Base-by-base conservation (phyloP, 257 asterid species). In the Sherardia arvensis region DNA sequence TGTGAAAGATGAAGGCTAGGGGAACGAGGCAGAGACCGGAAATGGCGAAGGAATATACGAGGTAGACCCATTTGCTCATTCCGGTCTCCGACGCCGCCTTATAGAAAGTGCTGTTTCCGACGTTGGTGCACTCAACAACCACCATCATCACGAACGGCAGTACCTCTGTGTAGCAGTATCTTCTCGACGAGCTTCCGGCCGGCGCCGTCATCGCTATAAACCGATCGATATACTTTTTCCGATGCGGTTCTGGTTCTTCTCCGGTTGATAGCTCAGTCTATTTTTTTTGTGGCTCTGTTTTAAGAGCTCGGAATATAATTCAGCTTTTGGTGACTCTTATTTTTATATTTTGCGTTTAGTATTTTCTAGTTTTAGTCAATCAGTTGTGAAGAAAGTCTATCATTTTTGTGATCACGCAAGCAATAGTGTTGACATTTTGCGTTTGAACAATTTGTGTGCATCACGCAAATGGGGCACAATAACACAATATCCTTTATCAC, bases 61-160 rank as follows among this genome's bases (percentile, higher is more conserved):
- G 57, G n/a, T 64, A 74, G 29, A 69, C 74, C 32, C 27, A 21
- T 1, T 53, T 29, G 30, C 69, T 69, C 55, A 47, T 9, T 47
- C 78, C 78, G 33, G 48, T 33, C 9, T 6, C 33, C 3, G 71
- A 45, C 21, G 74, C 74, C 7, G 71, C 74, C 43, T 69, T 74
- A 55, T 54, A 64, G 22, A 65, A 59, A 22, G 54, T 65, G 53
- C 64, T 69, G 43, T 45, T 48, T 23, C 74, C 74, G 10, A 69
- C 68, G 59, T 53, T 43, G 30, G 61, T 23, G 34, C 74, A 69
- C 48, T 69, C 69, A 59, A 65, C 74, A 7, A 61, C 25, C 17
- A 74, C 61, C 78, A 74, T 63, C 5, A 67, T 63, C 20, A 64
- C 61, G 36, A 64, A 69, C 25, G 78, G 71, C 33, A 74, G 36